Evolutionary conservation across 345 rosid species (phyloP).

Genomic region (Eucalyptus fibrosa): DNA sequence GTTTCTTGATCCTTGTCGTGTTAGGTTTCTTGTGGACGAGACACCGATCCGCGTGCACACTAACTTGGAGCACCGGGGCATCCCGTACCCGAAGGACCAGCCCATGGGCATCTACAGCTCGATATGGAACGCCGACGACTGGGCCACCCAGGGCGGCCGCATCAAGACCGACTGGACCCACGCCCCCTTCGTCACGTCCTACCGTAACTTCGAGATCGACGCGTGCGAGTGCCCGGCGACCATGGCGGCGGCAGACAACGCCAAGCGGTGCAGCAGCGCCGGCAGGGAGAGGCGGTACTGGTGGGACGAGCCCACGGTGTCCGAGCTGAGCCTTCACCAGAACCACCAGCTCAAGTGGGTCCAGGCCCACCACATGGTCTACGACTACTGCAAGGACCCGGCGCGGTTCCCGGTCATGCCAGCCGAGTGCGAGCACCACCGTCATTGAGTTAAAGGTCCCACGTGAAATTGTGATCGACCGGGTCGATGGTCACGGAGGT

Average conservation of each 20-base stretch:
- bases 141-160: conserved; percentile 98
- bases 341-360: conserved; percentile 97
- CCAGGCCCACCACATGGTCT: conserved; percentile 74
- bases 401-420: conserved; percentile 75
- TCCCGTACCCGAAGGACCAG: conserved; percentile 88
- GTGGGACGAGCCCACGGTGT: conserved; percentile 86
- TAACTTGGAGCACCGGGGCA: conserved; percentile 79
- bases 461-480: background rate
- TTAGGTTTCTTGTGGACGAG: conserved; percentile 82
- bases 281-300: conserved; percentile 47
- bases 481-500: background rate
- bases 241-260: conserved; percentile 22
- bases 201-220: conserved; percentile 65
- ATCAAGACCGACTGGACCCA: conserved; percentile 95
- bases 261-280: conserved; percentile 57
- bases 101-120: conserved; percentile 98
- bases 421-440: conserved; percentile 88
- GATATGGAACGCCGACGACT: conserved; percentile 98
- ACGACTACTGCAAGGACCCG: conserved; percentile 73
- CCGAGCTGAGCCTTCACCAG: conserved; percentile 74
- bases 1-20: background rate
- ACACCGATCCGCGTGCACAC: conserved; percentile 72
- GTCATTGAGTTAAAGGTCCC: conserved; percentile 15
- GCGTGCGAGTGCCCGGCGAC: conserved; percentile 61
- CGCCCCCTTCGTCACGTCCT: conserved; percentile 85